Base-by-base conservation (phyloP, 345 rosid species). In the Eucalyptus curtisii region DNA sequence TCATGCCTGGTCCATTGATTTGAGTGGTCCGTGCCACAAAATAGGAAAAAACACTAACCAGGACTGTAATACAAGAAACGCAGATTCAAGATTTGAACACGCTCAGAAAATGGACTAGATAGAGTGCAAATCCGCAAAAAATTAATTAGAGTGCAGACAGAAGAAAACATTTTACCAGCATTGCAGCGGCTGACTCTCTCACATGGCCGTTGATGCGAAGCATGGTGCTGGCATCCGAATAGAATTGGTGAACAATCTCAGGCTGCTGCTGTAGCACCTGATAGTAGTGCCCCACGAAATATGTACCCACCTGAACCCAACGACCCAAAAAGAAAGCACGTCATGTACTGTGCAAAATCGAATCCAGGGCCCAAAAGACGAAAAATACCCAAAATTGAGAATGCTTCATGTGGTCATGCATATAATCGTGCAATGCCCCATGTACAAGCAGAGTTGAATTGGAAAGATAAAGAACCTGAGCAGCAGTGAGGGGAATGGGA, bases 261-360 rank as follows among this genome's bases (percentile, higher is more conserved):
- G 99, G 99, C 13, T 97, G 97, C 59, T 97, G 97, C 90, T 94
- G 95, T 87, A 98, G 95, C 49, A 96, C 96, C 88, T 95, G 94
- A 90, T 97, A 98, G 90, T 98, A 98, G 93, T 98, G 98, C n/a
- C 95, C 97, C 90, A 97, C 99, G 87, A 98, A 98, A 92, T 96
- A 98, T 11, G 99, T 95, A 50, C 99, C 99, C 86, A 98, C 95
- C 99, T 97, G 68, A 86, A 37, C 68, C 55, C 87, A 22, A 49
- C 47, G 30, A 49, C 42, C 25, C 40, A 31, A 66, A 10, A 87
- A 87, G 53, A 64, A 87, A 87, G 37, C 50, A 66, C 42, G n/a
- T 68, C 53, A 87, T 19, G 40, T 87, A 33, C 42, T 47, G 59
- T 66, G 42, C 27, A 68, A 87, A 47, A 66, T 27, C 68, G 59